phyloP scores from a whole-genome alignment of 1,284 basidiomycete genomes.

The Cutaneotrichosporon spelunceum region DNA sequence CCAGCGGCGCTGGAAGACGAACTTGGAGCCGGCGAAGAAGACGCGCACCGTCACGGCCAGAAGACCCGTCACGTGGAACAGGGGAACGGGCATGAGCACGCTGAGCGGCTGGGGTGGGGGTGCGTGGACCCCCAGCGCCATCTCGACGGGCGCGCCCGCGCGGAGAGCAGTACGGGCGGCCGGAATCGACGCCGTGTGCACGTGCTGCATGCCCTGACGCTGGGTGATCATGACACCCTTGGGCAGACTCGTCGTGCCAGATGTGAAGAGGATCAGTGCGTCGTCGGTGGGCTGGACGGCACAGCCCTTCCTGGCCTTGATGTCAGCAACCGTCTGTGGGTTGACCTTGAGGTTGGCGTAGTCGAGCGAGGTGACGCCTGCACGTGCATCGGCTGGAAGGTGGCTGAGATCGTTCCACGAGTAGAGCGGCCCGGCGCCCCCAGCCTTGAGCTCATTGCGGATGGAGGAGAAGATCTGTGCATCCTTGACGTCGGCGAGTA shows the following conservation, averaged over 20 bases:
- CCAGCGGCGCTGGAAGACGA: constrained; percentile 44
- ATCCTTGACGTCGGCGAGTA: constrained; percentile 36
- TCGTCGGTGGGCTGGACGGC: constrained; percentile 35
- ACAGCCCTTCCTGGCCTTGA: constrained; percentile 13
- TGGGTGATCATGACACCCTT: constrained; percentile 25
- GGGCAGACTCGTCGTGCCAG: constrained; percentile 21
- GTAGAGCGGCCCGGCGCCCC: constrained; percentile 15
- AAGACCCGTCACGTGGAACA: constrained; percentile 49
- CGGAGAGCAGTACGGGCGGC: constrained; percentile 34
- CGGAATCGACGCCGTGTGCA: constrained; percentile 11
- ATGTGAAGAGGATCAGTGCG: constrained; percentile 45
- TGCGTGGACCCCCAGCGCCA: constrained; percentile 9
- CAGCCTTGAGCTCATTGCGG: background rate
- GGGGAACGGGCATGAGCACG: constrained; percentile 38
- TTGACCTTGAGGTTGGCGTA: constrained; percentile 1
- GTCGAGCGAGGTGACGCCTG: constrained; percentile 5
- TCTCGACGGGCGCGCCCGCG: constrained; percentile 26
- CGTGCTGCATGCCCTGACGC: constrained; percentile 16
- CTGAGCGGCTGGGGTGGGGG: background rate
- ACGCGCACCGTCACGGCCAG: constrained; percentile 38
- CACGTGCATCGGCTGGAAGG: background rate
- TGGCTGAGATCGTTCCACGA: constrained; percentile 14
- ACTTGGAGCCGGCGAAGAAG: constrained; percentile 30
- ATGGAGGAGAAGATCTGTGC: constrained; percentile 28
- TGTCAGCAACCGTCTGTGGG: constrained; percentile 12